Evolutionary conservation across 768 basidiomycete genomes (phyloP), one percentile per base, ranked within the genome.

Genomic region (Scleroderma citrinum): DNA sequence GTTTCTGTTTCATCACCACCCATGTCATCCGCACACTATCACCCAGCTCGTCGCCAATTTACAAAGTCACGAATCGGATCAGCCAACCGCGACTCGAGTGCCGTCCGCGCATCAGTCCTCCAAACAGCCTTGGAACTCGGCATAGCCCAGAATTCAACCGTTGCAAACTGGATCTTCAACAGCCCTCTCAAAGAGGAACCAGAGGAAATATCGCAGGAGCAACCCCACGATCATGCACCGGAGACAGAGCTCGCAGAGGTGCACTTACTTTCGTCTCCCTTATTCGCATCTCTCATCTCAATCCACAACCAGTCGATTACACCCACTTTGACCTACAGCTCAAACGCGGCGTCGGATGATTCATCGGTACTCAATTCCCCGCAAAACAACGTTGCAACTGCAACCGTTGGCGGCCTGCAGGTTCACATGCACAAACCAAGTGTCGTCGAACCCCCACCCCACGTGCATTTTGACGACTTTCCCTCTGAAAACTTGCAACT

Each of bases 151-250:
- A 85, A 77, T 52, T 70, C 74, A 16, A 72, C 78, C 23, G 78
- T 87, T 17, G 76, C 83, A 5, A 71, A 82, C 52, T 85, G 85
- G 81, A 85, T 88, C 60, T 87, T 87, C 63, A 81, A 77, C 50
- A 79, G 82, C 40, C 67, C 80, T 1, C 55, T 78, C 23, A 69
- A 71, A 36, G 82, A 77, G 51, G 83, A 81, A 49, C 77, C 79
- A 14, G 82, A 82, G 44, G 73, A 72, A 46, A 3, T 26, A 2
- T 72, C 59, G 16, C 29, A 21, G 4, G 53, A 59, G 26, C 36
- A 30, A 26, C 46, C 50, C 7, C 12, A 36, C 12, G 45, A 49
- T 31, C 39, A 47, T 34, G 55, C 54, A 16, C 57, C 48, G 30
- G 53, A 52, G 16, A 57, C 39, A 7, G 50, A 64, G 16, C 41